Evolutionary conservation across 257 asterid genomes (phyloP).

Genomic region (Gentiana straminea): DNA sequence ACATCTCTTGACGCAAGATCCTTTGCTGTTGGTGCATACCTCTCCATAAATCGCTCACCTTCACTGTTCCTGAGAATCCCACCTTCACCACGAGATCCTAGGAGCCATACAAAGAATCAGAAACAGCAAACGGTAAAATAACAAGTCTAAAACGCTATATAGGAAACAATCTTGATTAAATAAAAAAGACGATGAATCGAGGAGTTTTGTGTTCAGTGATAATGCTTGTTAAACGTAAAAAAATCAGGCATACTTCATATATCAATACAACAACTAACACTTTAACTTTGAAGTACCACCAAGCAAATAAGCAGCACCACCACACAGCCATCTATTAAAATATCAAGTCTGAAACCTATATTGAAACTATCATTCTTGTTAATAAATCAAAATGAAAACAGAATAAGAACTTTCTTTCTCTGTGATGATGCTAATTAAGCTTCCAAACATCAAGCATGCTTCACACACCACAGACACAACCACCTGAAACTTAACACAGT

Average conservation of each 20-base stretch:
- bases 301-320: constrained; percentile 6
- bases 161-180: not conserved
- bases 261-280: too few relatives aligned
- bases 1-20: constrained; percentile 99
- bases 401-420: not conserved
- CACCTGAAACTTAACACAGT: not conserved
- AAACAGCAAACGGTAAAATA: not conserved
- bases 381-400: too few relatives aligned
- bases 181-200: not conserved
- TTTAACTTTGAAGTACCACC: not conserved
- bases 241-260: too few relatives aligned
- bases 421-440: not conserved
- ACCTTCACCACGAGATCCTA: constrained; percentile 99
- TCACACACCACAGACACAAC: not conserved
- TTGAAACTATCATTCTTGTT: too few relatives aligned
- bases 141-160: not conserved
- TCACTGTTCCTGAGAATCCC: constrained; percentile 96
- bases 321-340: not conserved
- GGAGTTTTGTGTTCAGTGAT: too few relatives aligned
- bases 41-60: constrained; percentile 99
- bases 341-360: not conserved
- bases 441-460: not conserved
- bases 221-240: too few relatives aligned
- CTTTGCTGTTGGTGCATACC: constrained; percentile 98
- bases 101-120: constrained; percentile 10